Percentiles rank a stretch among this genome's conserved stretches.
Evolutionary conservation across 306 rosid species (phyloP).

Genomic region (Pterocarpus macrocarpus): DNA sequence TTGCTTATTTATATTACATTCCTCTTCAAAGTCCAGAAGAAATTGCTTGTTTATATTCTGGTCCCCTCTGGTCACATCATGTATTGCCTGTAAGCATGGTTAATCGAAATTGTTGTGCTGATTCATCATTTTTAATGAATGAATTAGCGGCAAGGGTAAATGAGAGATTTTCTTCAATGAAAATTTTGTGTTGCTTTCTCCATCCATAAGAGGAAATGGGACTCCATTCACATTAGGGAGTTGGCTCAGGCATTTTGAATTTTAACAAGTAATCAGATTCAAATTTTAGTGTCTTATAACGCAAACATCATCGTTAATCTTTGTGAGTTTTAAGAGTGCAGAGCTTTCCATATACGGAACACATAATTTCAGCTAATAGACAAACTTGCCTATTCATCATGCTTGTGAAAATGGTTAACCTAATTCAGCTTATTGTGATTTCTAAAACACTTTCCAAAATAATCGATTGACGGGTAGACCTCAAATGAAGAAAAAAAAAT

Average conservation of each 20-base stretch:
- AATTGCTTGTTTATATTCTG: background rate
- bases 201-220: background rate
- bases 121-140: background rate
- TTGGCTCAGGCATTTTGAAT: background rate
- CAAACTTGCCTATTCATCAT: background rate
- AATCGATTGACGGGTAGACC: background rate
- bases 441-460: background rate
- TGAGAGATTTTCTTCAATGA: background rate
- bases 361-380: background rate
- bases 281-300: background rate
- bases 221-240: background rate
- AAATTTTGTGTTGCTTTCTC: background rate
- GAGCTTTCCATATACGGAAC: background rate
- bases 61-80: background rate
- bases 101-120: background rate
- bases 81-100: background rate
- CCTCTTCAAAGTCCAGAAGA: background rate
- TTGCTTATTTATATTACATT: background rate
- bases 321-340: background rate
- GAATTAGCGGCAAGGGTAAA: background rate
- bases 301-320: background rate
- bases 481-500: background rate
- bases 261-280: background rate
- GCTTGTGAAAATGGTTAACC: slow-evolving; percentile 8
- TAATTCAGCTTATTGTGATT: background rate